phyloP scores from a whole-genome alignment of 345 rosid species.

The Abelmoschus esculentus region DNA sequence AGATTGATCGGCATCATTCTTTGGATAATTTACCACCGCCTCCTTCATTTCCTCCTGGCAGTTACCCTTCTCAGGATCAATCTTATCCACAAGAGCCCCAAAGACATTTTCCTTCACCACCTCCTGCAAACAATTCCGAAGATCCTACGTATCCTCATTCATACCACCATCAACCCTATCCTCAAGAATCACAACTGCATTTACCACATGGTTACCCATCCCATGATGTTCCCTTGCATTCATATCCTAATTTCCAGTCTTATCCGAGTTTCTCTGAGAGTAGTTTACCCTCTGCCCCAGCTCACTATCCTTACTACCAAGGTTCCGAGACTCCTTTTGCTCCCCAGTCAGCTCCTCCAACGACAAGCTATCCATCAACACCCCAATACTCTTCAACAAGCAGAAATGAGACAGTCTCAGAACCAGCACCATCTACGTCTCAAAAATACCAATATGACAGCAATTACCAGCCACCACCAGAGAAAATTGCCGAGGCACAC shows the following conservation, averaged over 20 bases:
- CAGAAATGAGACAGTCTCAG: constrained; percentile 28
- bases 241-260: constrained; percentile 83
- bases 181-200: constrained; percentile 53
- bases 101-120: constrained; percentile 32
- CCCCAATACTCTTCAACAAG: constrained; percentile 45
- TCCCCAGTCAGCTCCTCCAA: constrained; percentile 51
- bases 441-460: constrained; percentile 61
- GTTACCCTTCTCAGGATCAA: constrained; percentile 50
- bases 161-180: constrained; percentile 45
- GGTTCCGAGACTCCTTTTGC: constrained; percentile 56
- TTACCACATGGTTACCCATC: constrained; percentile 47
- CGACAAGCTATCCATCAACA: constrained; percentile 42
- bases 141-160: constrained; percentile 44
- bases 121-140: constrained; percentile 34
- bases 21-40: constrained; percentile 39
- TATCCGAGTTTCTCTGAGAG: constrained; percentile 82
- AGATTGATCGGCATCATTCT: constrained; percentile 26
- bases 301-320: constrained; percentile 59
- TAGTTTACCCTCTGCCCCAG: constrained; percentile 63
- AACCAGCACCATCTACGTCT: constrained; percentile 33
- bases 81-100: constrained; percentile 20
- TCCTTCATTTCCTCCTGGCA: constrained; percentile 31
- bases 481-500: constrained; percentile 83
- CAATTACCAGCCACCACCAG: constrained; percentile 80
- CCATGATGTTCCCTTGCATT: constrained; percentile 42